A percentile compares a stretch with the other conserved stretches of the same genome.
Evolutionary conservation across 2,329 filamentous ascomycete species (phyloP).

Genomic region (Arthrocladium fulminans): DNA sequence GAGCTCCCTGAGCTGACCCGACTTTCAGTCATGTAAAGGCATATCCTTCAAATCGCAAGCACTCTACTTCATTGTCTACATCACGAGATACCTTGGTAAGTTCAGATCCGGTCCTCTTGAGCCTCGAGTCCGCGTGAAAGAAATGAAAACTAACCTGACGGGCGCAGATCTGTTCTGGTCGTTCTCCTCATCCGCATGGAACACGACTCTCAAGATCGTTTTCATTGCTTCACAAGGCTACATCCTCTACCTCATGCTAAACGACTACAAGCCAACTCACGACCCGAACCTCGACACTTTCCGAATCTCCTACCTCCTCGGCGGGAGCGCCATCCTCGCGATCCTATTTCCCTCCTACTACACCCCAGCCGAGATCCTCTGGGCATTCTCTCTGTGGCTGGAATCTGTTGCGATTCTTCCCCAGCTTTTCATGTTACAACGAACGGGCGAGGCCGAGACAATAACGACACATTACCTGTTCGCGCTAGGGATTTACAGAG

Average conservation of each 20-base stretch:
- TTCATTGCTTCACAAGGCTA: constrained; percentile 87
- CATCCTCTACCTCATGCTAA: constrained; percentile 96
- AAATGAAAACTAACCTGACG: constrained; percentile 16
- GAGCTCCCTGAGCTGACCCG: constrained; percentile 8
- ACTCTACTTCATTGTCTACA: constrained; percentile 86
- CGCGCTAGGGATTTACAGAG: constrained; percentile 80
- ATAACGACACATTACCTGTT: constrained; percentile 98
- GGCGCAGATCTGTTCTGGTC: constrained; percentile 78
- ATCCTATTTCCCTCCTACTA: constrained; percentile 81
- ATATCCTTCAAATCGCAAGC: constrained; percentile 99
- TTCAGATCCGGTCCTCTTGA: background rate
- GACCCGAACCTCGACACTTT: constrained; percentile 97
- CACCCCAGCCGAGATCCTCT: constrained; percentile 69
- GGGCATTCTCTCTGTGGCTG: constrained; percentile 98
- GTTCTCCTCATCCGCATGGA: constrained; percentile 74
- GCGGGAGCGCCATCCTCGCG: constrained; percentile 67
- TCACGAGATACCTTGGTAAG: constrained; percentile 80
- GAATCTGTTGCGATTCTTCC: constrained; percentile 94
- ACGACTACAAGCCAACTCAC: constrained; percentile 93
- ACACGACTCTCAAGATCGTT: constrained; percentile 89
- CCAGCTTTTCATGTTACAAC: constrained; percentile 95
- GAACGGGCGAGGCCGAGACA: constrained; percentile 97
- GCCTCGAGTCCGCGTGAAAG: background rate
- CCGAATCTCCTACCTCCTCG: constrained; percentile 83
- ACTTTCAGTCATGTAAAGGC: constrained; percentile 80